Conservation (phyloP, 257 asterid genomes). For the Pogostemon cablin region DNA sequence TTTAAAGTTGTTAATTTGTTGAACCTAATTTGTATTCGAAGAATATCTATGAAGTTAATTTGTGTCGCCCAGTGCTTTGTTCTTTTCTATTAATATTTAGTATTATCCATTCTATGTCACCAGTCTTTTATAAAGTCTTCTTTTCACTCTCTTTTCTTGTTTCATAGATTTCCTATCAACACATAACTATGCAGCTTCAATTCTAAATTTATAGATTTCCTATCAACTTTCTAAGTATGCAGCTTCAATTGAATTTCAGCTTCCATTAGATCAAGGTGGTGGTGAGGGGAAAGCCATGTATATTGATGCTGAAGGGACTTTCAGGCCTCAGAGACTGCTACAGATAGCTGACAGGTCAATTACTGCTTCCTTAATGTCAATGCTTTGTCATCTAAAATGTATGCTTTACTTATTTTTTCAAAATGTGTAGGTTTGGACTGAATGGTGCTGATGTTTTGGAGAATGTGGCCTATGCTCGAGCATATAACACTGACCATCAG, state of each 20-base stretch:
- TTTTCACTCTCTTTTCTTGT: background rate
- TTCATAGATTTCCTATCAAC: background rate
- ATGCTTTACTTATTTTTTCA: conserved; percentile 20
- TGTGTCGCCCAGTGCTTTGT: background rate
- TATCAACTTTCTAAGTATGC: background rate
- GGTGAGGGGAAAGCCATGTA: conserved; percentile 99
- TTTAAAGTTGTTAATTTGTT: conserved; percentile 1
- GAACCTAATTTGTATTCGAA: background rate
- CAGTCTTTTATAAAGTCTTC: background rate
- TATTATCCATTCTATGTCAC: background rate
- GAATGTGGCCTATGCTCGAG: conserved; percentile 98
- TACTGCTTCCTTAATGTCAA: conserved; percentile 18
- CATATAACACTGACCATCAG: conserved; percentile 96
- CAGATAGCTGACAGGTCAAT: conserved; percentile 91
- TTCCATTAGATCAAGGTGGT: conserved; percentile 96
- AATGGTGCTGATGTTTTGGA: conserved; percentile 96
- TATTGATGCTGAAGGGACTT: conserved; percentile 97
- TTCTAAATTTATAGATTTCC: background rate
- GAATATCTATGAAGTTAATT: background rate
- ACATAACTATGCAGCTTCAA: background rate
- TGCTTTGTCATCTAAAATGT: conserved; percentile 17
- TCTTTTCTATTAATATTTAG: background rate
- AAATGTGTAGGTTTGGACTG: conserved; percentile 69
- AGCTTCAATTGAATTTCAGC: conserved; percentile 48
- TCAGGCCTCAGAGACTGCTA: conserved; percentile 94